Conservation (phyloP, 768 basidiomycete genomes). For the Lactifluus piperatus region DNA sequence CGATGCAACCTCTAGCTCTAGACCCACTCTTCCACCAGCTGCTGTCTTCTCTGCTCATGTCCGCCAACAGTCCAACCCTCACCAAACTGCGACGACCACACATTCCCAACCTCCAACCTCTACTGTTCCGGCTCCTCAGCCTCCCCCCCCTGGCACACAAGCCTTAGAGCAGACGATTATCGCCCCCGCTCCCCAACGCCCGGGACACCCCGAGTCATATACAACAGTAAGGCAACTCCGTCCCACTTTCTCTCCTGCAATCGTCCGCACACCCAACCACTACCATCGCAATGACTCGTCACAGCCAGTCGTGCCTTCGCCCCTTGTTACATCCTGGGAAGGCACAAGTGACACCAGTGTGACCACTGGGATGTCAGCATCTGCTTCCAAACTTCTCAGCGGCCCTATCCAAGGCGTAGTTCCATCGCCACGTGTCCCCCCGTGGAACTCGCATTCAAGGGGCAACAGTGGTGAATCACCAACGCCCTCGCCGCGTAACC, state of each 20-base stretch:
- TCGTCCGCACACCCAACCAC: constrained; percentile 61
- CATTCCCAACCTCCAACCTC: not conserved
- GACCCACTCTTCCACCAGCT: constrained; percentile 10
- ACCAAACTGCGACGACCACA: constrained; percentile 5
- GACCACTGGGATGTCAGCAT: not conserved
- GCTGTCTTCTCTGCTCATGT: constrained; percentile 17
- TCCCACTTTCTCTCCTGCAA: constrained; percentile 59
- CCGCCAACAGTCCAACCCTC: constrained; percentile 16
- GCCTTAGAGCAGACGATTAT: constrained; percentile 9
- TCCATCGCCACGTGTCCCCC: constrained; percentile 10
- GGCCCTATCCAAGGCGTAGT: not conserved
- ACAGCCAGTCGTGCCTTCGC: constrained; percentile 14
- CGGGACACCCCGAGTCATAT: constrained; percentile 34
- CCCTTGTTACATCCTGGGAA: constrained; percentile 13
- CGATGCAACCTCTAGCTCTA: not conserved
- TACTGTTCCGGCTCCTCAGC: not conserved
- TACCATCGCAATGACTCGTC: constrained; percentile 36
- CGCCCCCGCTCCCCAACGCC: constrained; percentile 20
- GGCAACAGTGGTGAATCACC: constrained; percentile 6
- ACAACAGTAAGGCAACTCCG: constrained; percentile 46
- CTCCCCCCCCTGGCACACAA: constrained; percentile 1
- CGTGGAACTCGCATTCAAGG: constrained; percentile 5
- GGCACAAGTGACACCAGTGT: not conserved
- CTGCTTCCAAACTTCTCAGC: constrained; percentile 8
- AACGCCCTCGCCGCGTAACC: constrained; percentile 10